Evolutionary conservation across 2,329 filamentous ascomycete genomes (phyloP).

Genomic region (Parastagonospora avenae): DNA sequence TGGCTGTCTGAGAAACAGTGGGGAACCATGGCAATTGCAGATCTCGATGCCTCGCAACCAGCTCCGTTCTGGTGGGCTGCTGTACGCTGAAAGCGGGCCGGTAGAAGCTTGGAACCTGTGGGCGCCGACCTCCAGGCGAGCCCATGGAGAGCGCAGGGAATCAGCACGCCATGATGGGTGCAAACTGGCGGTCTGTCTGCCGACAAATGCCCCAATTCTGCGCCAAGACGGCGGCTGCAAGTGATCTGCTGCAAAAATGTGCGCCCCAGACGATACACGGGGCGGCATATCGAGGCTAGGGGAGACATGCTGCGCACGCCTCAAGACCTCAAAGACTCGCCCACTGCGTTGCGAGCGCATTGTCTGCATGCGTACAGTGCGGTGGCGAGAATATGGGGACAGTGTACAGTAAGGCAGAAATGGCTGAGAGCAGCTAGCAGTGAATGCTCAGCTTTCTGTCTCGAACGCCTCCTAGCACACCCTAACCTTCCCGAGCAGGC

Average conservation of each 20-base stretch:
- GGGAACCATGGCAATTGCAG: background rate
- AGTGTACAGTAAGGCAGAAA: conserved; percentile 11
- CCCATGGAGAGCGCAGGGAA: conserved; percentile 5
- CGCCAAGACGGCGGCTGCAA: conserved; percentile 27
- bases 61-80: background rate
- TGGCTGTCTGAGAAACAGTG: background rate
- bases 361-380: conserved; percentile 23
- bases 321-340: conserved; percentile 3
- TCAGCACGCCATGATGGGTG: conserved; percentile 24
- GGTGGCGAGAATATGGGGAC: conserved; percentile 23
- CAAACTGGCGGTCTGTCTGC: conserved; percentile 39
- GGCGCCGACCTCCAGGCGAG: conserved; percentile 18
- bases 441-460: conserved; percentile 16
- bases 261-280: conserved; percentile 18
- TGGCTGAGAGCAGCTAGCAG: conserved; percentile 19
- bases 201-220: conserved; percentile 15
- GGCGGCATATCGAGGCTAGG: conserved; percentile 17
- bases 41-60: background rate
- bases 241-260: conserved; percentile 24
- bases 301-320: conserved; percentile 10
- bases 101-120: background rate
- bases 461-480: conserved; percentile 19
- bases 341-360: conserved; percentile 16
- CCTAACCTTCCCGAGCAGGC: conserved; percentile 18
- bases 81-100: background rate